Evolutionary conservation across 805 yeast species (phyloP), one percentile per base, ranked within the genome.

Genomic region (Pichia kluyveri): DNA sequence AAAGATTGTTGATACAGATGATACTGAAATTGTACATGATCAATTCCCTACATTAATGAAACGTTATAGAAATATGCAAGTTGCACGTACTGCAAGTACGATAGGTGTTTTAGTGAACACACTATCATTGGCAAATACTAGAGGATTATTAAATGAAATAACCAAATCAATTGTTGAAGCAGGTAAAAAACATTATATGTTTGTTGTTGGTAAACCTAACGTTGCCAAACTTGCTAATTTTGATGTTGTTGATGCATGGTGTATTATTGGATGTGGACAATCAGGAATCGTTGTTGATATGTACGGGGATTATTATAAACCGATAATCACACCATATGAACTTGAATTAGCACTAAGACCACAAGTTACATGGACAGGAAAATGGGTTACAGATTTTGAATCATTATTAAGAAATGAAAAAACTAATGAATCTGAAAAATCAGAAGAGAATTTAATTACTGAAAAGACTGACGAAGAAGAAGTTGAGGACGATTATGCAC

Each of bases 181-280:
- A 0, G 96, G 86, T 2, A 93, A 93, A 66, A 93, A 93, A 60
- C 91, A 86, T 55, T 93, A 93, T 60, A 76, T 88, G 61, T 89
- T 93, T 68, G 98, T 90, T 4, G 98, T 93, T 5, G 99, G 99
- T 11, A 93, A 93, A 63, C 98, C 98, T 10, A 93, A 93, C 60
- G 97, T 93, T 18, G 96, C 99, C 27, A 93, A 93, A 60, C 70
- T 93, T 45, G 99, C 98, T 10, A 93, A 93, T 63, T 93, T 93
- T 61, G 99, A 91, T 53, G 82, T 80, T n/a, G 77, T 93, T 14
- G 98, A 93, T 56, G 75, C 86, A 23, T 93, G 99, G 98, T 90
- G 95, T 59, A 77, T 93, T 12, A 66, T 93, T 14, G 99, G 99
- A 0, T 93, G 99, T 63, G 89, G 95, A 11, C 88, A 89, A 56